Evolutionary conservation across 169 alveolate genomes (phyloP).

Genomic region (Neospora caninum): DNA sequence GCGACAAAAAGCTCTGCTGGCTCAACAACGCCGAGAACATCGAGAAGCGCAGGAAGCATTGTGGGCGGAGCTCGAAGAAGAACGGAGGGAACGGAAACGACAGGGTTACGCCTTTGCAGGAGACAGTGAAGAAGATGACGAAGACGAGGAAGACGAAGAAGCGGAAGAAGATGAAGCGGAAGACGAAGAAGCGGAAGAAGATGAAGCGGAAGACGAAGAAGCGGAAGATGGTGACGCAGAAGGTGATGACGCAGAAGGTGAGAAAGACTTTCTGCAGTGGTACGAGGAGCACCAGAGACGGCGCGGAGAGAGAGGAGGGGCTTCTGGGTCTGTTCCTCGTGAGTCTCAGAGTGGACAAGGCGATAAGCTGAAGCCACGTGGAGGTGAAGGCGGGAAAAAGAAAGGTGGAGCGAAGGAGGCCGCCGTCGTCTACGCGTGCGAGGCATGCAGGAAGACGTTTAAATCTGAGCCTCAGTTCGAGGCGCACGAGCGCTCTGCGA

Average conservation of each 20-base stretch:
- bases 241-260: not conserved
- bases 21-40: conserved; percentile 48
- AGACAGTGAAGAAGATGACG: conserved; percentile 28
- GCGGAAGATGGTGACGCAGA: not conserved
- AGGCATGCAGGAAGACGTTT: conserved; percentile 69
- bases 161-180: not conserved
- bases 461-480: conserved; percentile 67
- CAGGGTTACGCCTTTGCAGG: conserved; percentile 60
- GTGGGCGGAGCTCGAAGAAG: conserved; percentile 34
- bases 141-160: not conserved
- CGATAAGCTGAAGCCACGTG: not conserved
- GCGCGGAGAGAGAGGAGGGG: not conserved
- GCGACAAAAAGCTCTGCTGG: not conserved
- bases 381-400: not conserved
- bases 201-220: not conserved
- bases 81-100: conserved; percentile 27
- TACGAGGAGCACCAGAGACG: not conserved
- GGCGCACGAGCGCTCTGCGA: conserved; percentile 67
- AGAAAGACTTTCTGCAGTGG: not conserved
- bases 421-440: conserved; percentile 48
- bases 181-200: not conserved
- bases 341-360: not conserved
- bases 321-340: not conserved
- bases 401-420: conserved; percentile 9
- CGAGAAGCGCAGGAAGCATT: conserved; percentile 34